Evolutionary conservation across 2,329 filamentous ascomycete species (phyloP), one percentile per base, ranked within the genome.

Genomic region (Botrytis elliptica): DNA sequence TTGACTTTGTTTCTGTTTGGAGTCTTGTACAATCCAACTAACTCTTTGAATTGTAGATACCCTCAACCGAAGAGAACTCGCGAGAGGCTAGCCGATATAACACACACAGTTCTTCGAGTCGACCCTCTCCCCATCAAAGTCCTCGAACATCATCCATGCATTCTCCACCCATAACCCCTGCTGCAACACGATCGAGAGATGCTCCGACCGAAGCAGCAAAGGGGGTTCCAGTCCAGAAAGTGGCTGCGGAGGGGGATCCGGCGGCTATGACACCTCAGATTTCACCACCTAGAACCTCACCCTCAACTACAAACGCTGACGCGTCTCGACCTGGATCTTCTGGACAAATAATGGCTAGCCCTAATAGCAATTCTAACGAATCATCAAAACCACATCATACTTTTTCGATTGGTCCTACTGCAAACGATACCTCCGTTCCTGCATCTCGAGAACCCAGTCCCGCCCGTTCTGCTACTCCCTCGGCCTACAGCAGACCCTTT

Each of bases 141-240:
- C 91, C 93, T 75, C 87, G 88, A 75, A 85, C 88, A 63, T 89
- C 91, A 74, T 89, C 92, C 73, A 88, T 97, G 84, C 92, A 95
- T 78, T 97, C 95, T 18, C 95, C 95, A 77, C 94, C 94, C 60
- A 87, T 98, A 70, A 98, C 95, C 20, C 95, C 95, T 29, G 91
- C 94, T 72, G 94, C 91, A 70, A 95, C 93, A 62, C 85, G 86
- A 76, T 89, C 88, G 71, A 85, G 85, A 77, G 89, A 90, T 80
- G 82, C 81, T 77, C 40, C 67, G 22, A 76, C 78, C 73, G 81
- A 80, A 57, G 70, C 52, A 46, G 79, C 77, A 71, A 80, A 80
- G 65, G 80, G 80, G 55, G 80, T 80, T 71, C 76, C 80, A 74
- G 79, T 81, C 73, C 79, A 80, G 74, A 83, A 81, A 74, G 78